phyloP scores from a whole-genome alignment of 805 yeast species.

The Kodamaea leandrae region DNA sequence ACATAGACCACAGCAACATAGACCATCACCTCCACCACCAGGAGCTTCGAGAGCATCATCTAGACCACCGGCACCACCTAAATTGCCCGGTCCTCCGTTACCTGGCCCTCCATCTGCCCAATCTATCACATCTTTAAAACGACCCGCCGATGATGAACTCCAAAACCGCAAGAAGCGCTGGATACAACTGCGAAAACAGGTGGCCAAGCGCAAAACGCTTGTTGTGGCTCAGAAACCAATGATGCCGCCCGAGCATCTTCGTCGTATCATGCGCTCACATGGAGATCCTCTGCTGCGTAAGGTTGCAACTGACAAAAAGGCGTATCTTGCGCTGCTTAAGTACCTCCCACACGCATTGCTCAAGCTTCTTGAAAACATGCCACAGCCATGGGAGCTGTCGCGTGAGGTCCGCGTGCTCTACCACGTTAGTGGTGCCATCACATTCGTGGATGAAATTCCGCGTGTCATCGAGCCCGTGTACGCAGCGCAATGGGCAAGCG shows the following conservation, averaged over 20 bases:
- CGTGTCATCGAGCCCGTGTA: slow-evolving; percentile 90
- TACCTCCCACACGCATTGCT: slow-evolving; percentile 94
- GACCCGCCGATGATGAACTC: slow-evolving; percentile 21
- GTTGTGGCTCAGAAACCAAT: slow-evolving; percentile 65
- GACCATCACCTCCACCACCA: slow-evolving; percentile 2
- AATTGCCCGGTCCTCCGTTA: neutral
- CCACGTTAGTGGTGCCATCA: slow-evolving; percentile 90
- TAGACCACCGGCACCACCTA: neutral
- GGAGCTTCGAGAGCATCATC: neutral
- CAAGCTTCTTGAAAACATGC: slow-evolving; percentile 91
- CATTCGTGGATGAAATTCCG: slow-evolving; percentile 91
- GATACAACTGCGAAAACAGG: slow-evolving; percentile 59
- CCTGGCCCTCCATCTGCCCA: slow-evolving; percentile 1
- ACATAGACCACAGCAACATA: too few relatives aligned
- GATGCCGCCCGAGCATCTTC: slow-evolving; percentile 91
- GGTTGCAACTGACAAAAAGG: slow-evolving; percentile 78
- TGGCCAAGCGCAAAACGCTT: slow-evolving; percentile 35
- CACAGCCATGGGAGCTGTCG: slow-evolving; percentile 94
- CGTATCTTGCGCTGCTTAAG: slow-evolving; percentile 86
- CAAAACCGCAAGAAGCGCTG: slow-evolving; percentile 52
- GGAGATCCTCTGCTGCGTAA: slow-evolving; percentile 80
- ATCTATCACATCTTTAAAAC: slow-evolving; percentile 7
- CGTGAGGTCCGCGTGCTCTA: slow-evolving; percentile 86
- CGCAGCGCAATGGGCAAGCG: slow-evolving; percentile 91
- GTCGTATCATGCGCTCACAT: slow-evolving; percentile 80